phyloP scores from a whole-genome alignment of 768 basidiomycete genomes.

The Tylopilus intermedius region DNA sequence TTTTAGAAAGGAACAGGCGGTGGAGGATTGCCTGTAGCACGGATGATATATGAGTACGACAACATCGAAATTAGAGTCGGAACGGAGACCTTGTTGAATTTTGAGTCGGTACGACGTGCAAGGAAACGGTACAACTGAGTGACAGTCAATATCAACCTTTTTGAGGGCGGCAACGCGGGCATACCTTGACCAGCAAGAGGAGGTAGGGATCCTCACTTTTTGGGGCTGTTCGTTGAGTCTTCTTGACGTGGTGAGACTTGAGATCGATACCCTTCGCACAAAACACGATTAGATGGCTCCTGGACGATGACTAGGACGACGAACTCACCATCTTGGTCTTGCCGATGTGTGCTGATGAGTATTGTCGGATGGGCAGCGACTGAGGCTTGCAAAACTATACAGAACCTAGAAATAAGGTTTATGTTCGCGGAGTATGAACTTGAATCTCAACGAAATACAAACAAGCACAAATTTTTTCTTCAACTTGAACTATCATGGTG shows the following conservation, averaged over 20 bases:
- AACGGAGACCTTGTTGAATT: conserved; percentile 82
- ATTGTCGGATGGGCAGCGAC: conserved; percentile 31
- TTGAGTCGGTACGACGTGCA: conserved; percentile 91
- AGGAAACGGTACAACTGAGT: conserved; percentile 95
- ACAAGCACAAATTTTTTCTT: conserved; percentile 38
- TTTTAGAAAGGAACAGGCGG: conserved; percentile 94
- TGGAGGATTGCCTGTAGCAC: conserved; percentile 76
- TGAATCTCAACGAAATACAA: conserved; percentile 36
- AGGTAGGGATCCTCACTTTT: conserved; percentile 99
- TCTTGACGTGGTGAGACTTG: conserved; percentile 96
- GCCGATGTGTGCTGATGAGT: conserved; percentile 48
- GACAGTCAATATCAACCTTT: conserved; percentile 6
- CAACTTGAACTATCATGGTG: conserved; percentile 68
- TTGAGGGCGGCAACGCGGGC: conserved; percentile 14
- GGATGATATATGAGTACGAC: conserved; percentile 17
- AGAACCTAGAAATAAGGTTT: conserved; percentile 42
- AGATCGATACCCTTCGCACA: conserved; percentile 85
- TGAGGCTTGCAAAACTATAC: conserved; percentile 68
- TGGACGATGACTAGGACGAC: conserved; percentile 33
- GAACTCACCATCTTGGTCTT: conserved; percentile 81
- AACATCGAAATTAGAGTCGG: neutral
- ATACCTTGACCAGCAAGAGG: conserved; percentile 94
- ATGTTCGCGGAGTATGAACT: conserved; percentile 25
- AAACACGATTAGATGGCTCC: conserved; percentile 10
- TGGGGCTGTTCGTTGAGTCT: conserved; percentile 89